A percentile compares a stretch with the other conserved stretches of the same genome.
These are phyloP conservation scores for Chlamydomonas incerta DNA, from an alignment of 139 green algal genomes.

Conservation along the genomic window DNA sequence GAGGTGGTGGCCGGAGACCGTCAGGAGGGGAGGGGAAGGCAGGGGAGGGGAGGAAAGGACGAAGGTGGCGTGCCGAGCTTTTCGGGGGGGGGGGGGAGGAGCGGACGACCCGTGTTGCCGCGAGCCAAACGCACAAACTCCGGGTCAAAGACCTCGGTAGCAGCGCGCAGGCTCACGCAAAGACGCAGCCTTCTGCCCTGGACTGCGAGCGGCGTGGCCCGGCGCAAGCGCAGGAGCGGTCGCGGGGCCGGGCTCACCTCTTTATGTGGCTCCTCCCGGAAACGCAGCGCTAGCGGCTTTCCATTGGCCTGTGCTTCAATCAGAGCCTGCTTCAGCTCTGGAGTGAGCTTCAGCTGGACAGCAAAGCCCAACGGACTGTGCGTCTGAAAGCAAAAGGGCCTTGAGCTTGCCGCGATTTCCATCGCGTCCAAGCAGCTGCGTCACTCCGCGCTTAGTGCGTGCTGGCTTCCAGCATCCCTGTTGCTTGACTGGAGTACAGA, in stretches of 20 bases:
- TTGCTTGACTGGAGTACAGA: no score
- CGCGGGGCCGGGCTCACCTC: constrained; percentile 2
- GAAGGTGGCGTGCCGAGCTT: no score
- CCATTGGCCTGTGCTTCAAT: neutral
- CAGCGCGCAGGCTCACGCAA: no score
- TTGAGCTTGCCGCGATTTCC: neutral
- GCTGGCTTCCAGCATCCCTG: no score
- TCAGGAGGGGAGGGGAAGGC: neutral
- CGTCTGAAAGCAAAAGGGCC: neutral
- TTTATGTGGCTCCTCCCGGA: constrained; percentile 17
- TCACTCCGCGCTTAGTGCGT: no score
- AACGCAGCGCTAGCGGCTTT: constrained; percentile 3
- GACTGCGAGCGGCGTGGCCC: no score
- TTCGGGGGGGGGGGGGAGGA: no score
- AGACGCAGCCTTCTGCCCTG: no score
- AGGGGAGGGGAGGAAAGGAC: neutral
- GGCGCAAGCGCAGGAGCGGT: no score
- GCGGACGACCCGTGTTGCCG: no score
- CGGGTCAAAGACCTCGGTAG: no score
- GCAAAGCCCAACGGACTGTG: constrained; percentile 15
- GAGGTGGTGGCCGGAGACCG: no score
- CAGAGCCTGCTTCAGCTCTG: constrained; percentile 32
- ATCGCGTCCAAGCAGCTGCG: neutral
- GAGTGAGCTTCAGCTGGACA: constrained; percentile 22
- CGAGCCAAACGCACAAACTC: neutral